Conservation (phyloP, 2,329 filamentous ascomycete genomes). For the Daldinia sp. region DNA sequence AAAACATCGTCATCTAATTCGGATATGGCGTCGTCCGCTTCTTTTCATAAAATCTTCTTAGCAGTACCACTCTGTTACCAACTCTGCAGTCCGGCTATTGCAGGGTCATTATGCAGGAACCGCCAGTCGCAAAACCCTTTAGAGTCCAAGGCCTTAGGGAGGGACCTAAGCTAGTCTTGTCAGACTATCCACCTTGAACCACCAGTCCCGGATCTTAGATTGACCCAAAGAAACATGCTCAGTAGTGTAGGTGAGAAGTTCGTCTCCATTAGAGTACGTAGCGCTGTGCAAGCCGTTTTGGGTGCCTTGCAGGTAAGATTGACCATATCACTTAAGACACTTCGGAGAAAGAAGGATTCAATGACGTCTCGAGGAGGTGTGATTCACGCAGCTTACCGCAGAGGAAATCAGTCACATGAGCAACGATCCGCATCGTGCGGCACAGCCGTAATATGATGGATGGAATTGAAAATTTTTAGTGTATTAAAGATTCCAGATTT, state of each 20-base stretch:
- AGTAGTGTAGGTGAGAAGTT: conserved; percentile 15
- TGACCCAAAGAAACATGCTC: neutral
- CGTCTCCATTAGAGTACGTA: conserved; percentile 9
- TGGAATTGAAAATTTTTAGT: neutral
- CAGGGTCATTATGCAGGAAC: conserved; percentile 32
- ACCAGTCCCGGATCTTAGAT: conserved; percentile 5
- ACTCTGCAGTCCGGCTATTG: neutral
- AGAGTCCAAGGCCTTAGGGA: neutral
- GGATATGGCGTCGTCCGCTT: neutral
- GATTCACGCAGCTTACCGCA: conserved; percentile 35
- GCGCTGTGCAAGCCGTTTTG: conserved; percentile 24
- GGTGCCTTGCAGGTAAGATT: conserved; percentile 33
- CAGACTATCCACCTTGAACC: conserved; percentile 5
- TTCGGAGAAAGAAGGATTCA: conserved; percentile 18
- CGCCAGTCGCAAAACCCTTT: conserved; percentile 9
- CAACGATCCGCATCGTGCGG: conserved; percentile 6
- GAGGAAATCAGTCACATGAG: conserved; percentile 33
- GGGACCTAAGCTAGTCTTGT: neutral
- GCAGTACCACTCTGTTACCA: neutral
- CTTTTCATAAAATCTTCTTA: neutral
- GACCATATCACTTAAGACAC: conserved; percentile 26
- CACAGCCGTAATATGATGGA: conserved; percentile 13
- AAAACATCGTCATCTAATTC: neutral
- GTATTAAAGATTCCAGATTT: conserved; percentile 6
- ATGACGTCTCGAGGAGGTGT: conserved; percentile 28